Percentiles rank a stretch among this genome's conserved stretches.
Evolutionary conservation across 2,329 filamentous ascomycete species (phyloP).

Genomic region (Trichoderma sp.): DNA sequence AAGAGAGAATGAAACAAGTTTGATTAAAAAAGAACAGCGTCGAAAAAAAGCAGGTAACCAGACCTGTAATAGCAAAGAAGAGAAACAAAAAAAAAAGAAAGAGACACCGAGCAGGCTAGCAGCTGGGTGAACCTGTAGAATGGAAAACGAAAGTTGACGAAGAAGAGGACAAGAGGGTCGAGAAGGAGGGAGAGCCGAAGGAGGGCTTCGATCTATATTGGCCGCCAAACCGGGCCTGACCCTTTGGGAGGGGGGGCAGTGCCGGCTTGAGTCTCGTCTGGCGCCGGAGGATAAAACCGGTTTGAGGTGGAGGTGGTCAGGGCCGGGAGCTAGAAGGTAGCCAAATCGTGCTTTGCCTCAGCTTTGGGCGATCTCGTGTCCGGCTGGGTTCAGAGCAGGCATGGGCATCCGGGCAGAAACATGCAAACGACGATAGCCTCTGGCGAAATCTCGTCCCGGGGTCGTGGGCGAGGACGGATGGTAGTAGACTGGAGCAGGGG

Average conservation of each 20-base stretch:
- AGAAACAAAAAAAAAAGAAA: conserved; percentile 32
- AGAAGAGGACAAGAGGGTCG: conserved; percentile 10
- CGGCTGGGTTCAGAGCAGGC: conserved; percentile 8
- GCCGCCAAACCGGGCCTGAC: conserved; percentile 25
- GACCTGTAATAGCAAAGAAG: conserved; percentile 45
- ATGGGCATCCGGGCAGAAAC: neutral
- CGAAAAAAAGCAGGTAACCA: conserved; percentile 50
- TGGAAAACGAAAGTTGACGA: conserved; percentile 21
- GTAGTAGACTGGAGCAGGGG: neutral
- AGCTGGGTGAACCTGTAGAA: conserved; percentile 17
- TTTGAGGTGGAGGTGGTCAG: conserved; percentile 31
- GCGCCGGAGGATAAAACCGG: conserved; percentile 28
- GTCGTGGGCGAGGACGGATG: neutral
- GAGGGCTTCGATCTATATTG: conserved; percentile 26
- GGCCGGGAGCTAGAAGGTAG: conserved; percentile 18
- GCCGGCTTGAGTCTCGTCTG: conserved; percentile 25
- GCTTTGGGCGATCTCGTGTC: conserved; percentile 7
- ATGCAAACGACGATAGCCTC: neutral
- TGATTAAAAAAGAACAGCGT: conserved; percentile 34
- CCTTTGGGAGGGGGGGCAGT: no score
- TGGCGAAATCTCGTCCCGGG: neutral
- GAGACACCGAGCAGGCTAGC: conserved; percentile 23
- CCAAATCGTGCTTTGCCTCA: conserved; percentile 2
- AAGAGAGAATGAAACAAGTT: conserved; percentile 8
- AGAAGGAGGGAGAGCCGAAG: neutral